Conservation (phyloP, 1,284 basidiomycete genomes). For the Ceratobasidium sp. region DNA sequence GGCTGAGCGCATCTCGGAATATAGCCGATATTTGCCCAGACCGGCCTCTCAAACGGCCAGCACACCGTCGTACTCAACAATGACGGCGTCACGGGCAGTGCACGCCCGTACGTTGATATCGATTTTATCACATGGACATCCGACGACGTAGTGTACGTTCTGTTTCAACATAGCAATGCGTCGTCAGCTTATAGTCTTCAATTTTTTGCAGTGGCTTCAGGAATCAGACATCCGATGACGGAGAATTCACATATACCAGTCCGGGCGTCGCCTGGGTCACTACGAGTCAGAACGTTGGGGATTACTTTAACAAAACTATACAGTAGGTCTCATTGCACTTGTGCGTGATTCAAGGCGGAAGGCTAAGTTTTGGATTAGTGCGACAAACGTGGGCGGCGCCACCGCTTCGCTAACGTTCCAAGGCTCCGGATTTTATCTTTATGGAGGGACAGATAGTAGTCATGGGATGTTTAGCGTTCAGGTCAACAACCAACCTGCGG, state of each 20-base stretch:
- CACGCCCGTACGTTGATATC: conserved; percentile 21
- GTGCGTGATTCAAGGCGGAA: too few species aligned
- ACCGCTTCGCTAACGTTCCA: conserved; percentile 19
- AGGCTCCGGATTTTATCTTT: conserved; percentile 39
- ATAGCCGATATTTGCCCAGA: conserved; percentile 30
- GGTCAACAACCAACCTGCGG: not conserved
- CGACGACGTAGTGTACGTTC: conserved; percentile 26
- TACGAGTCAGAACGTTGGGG: not conserved
- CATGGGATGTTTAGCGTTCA: conserved; percentile 24
- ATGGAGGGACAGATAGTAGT: conserved; percentile 20
- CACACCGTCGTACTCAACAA: too few species aligned
- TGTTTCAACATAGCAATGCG: too few species aligned
- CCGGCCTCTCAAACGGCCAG: conserved; percentile 15
- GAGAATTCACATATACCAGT: not conserved
- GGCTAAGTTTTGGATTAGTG: too few species aligned
- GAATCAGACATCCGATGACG: conserved; percentile 18
- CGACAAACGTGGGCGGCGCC: not conserved
- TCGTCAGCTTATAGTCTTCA: too few species aligned
- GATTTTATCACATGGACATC: conserved; percentile 40
- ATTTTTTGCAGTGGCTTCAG: not conserved
- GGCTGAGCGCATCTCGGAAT: not conserved
- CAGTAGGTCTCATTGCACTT: conserved; percentile 9
- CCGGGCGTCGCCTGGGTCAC: not conserved
- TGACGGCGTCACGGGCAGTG: not conserved
- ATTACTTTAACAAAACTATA: conserved; percentile 19